Evolutionary conservation across 1,284 basidiomycete species (phyloP), one percentile per base, ranked within the genome.

Genomic region (Ceratobasidium sp.): DNA sequence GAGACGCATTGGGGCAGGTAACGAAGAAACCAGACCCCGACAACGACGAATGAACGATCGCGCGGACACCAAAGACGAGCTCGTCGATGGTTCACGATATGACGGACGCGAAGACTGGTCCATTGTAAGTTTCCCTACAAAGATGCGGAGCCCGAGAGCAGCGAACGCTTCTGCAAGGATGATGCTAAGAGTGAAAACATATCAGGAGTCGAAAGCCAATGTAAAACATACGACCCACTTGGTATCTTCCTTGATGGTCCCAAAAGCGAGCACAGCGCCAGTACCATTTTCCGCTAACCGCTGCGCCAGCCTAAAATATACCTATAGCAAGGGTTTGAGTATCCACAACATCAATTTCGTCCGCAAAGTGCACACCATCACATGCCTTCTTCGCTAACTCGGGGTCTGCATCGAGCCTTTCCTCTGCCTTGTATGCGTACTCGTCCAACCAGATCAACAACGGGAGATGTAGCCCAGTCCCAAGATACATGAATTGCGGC

Each of bases 81-180:
- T 73, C 0, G 85, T 79, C 1, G 89, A 87, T 0, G 83, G 50
- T 78, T 95, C 93, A 52, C 86, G 82, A 79, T 95, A 95, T 0
- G 88, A 85, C 0, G 87, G 84, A 0, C 88, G 84, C n/a, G 88
- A 85, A 6, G 89, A 91, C 39, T 87, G 87, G 78, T 94, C 92
- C 92, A 94, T 94, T 0, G 91, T 92, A 14, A 95, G 82, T 78
- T 95, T 95, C 26, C 93, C 93, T 16, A 95, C 85, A 76, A 91
- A 92, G 0, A 87, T 91, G 45, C 93, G 83, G 21, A 95, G 77
- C 0, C 93, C 92, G n/a, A 86, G 85, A 0, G 81, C 77, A 74
- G 88, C 88, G 86, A 94, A 92, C 8, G 83, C 85, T 39, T 87
- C 81, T 1, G 92, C 92, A 0, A 95, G 86, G 26, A 94, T 88